Evolutionary conservation across 2,329 filamentous ascomycete genomes (phyloP), one percentile per base, ranked within the genome.

Genomic region (Penicillium sp.): DNA sequence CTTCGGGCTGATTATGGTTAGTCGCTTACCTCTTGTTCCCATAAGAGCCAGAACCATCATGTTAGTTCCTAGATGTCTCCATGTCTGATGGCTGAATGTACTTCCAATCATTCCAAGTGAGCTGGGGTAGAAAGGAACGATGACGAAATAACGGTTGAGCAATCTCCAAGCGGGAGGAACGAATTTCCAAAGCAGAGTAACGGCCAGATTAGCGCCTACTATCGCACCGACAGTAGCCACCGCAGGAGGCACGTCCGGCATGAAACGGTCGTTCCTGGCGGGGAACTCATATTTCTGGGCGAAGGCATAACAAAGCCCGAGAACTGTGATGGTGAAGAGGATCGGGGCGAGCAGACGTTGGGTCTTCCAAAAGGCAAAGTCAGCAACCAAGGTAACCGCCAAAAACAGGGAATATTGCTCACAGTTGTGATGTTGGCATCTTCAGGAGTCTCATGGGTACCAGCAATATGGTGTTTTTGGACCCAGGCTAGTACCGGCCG

Each of bases 131-230:
- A 77, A 75, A 3, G 81, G 77, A 4, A 79, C 73, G 36, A 77
- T 75, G 50, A 81, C 75, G 64, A 83, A 82, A 71, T 82, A 84
- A 48, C 77, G 80, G 57, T 83, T 86, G 57, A 84, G 73, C 21
- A 79, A 53, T 27, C 74, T 74, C 83, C 83, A 86, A 22, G 81
- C 64, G 0, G 79, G 79, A 14, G 82, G 81, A 22, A 72, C 49
- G 29, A 77, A 54, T 50, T 78, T 79, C 79, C 82, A 84, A 50
- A 78, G 60, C n/a, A 79, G 38, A 54, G 79, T 82, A n/a, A 83
- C 67, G 9, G 72, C 61, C 16, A 77, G 24, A 57, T 86, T 84
- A 39, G 76, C 50, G n/a, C 70, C 73, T 24, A 84, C 72, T 21
- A 87, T 67, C 2, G 71, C 74, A 45, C 74, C 64, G 10, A 83